phyloP scores from a whole-genome alignment of 495 filamentous ascomycete species.

The Penicillium herquei region DNA sequence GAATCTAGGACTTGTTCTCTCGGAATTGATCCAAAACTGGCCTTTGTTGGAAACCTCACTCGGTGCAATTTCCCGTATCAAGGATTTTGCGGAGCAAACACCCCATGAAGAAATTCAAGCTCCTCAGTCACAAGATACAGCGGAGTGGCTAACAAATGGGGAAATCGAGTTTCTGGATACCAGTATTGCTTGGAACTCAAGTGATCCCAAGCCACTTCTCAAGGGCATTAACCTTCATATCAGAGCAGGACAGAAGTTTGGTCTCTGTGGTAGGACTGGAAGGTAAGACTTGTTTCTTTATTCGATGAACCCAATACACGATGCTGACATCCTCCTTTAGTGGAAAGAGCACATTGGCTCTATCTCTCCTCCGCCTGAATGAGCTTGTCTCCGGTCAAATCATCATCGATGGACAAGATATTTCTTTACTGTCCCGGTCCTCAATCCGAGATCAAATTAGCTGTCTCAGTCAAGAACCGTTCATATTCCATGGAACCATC shows the following conservation, averaged over 20 bases:
- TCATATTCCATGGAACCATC: constrained; percentile 55
- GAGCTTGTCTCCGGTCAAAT: constrained; percentile 48
- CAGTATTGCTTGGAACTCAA: constrained; percentile 71
- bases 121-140: constrained; percentile 4
- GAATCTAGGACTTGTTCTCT: constrained; percentile 18
- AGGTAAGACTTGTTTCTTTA: constrained; percentile 16
- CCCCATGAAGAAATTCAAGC: constrained; percentile 15
- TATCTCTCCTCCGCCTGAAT: constrained; percentile 57
- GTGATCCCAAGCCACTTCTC: constrained; percentile 47
- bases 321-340: constrained; percentile 25
- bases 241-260: constrained; percentile 49
- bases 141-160: constrained; percentile 71
- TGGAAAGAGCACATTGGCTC: constrained; percentile 60
- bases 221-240: constrained; percentile 45
- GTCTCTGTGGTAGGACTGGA: constrained; percentile 41
- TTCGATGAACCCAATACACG: neutral
- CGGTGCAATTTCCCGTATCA: constrained; percentile 26
- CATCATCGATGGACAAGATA: constrained; percentile 53
- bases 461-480: constrained; percentile 59
- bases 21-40: constrained; percentile 24
- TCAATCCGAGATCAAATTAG: constrained; percentile 50
- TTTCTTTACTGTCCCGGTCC: constrained; percentile 45
- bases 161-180: constrained; percentile 68
- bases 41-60: constrained; percentile 30
- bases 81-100: constrained; percentile 34